These are phyloP conservation scores for Geranium brycei DNA, from an alignment of 345 rosid species.

Conservation along the genomic window DNA sequence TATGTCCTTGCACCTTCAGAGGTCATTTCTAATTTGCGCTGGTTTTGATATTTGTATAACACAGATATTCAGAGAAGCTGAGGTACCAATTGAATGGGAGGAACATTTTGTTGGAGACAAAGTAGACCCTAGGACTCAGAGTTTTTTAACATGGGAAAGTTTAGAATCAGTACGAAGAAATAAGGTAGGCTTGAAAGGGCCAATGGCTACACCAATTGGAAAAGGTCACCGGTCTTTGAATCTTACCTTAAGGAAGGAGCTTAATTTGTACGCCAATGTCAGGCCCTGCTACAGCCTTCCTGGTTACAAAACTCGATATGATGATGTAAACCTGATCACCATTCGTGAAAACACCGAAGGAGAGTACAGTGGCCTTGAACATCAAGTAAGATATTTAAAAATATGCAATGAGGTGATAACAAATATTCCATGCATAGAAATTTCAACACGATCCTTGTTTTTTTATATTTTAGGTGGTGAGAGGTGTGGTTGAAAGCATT, in stretches of 20 bases:
- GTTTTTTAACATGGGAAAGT: slow-evolving; percentile 96
- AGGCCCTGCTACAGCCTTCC: slow-evolving; percentile 99
- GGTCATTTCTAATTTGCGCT: neutral
- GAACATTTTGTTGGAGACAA: slow-evolving; percentile 74
- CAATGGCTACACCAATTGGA: slow-evolving; percentile 99
- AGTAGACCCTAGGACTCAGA: slow-evolving; percentile 92
- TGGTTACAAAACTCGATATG: slow-evolving; percentile 89
- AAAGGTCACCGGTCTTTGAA: slow-evolving; percentile 98
- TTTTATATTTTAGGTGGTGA: slow-evolving; percentile 63
- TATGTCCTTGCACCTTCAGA: neutral
- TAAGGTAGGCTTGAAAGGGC: slow-evolving; percentile 91
- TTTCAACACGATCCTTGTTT: neutral
- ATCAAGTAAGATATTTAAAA: slow-evolving; percentile 52
- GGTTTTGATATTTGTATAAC: slow-evolving; percentile 10
- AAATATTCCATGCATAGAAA: slow-evolving; percentile 1
- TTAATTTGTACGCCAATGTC: slow-evolving; percentile 83
- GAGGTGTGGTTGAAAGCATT: slow-evolving; percentile 98
- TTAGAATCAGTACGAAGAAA: slow-evolving; percentile 82
- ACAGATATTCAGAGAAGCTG: slow-evolving; percentile 64
- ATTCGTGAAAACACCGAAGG: slow-evolving; percentile 98
- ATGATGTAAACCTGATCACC: slow-evolving; percentile 80
- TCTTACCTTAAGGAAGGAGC: slow-evolving; percentile 80
- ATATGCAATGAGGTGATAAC: slow-evolving; percentile 2
- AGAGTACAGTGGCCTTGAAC: slow-evolving; percentile 99
- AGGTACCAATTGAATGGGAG: slow-evolving; percentile 91